Conservation (phyloP, 2,329 filamentous ascomycete genomes). For the Acarospora socialis region DNA sequence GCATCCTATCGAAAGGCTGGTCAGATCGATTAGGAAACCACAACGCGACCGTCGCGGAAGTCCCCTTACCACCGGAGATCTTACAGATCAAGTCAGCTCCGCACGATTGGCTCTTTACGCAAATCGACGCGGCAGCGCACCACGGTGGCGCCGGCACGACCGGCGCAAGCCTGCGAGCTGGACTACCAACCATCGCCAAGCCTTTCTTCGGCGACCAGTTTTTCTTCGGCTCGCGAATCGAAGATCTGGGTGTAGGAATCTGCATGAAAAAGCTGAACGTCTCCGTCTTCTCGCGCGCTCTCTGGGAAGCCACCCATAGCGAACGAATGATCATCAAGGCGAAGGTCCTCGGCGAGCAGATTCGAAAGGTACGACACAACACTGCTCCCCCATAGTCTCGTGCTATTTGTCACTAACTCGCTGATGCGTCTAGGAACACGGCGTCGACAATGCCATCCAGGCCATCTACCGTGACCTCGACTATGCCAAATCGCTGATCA, state of each 20-base stretch:
- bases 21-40: slow-evolving; percentile 63
- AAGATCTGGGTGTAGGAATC: slow-evolving; percentile 85
- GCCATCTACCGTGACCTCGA: slow-evolving; percentile 90
- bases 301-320: slow-evolving; percentile 85
- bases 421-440: slow-evolving; percentile 52
- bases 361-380: slow-evolving; percentile 57
- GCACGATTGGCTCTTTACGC: slow-evolving; percentile 90
- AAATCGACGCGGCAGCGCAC: slow-evolving; percentile 87
- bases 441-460: slow-evolving; percentile 80
- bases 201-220: slow-evolving; percentile 98
- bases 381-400: neutral
- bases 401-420: slow-evolving; percentile 2
- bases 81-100: slow-evolving; percentile 79
- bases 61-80: slow-evolving; percentile 65
- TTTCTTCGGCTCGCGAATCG: slow-evolving; percentile 82
- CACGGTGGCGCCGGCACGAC: slow-evolving; percentile 93
- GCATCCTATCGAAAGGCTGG: slow-evolving; percentile 94
- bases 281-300: slow-evolving; percentile 66
- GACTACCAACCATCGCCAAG: slow-evolving; percentile 84
- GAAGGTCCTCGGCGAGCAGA: slow-evolving; percentile 65
- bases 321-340: slow-evolving; percentile 87
- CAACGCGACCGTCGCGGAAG: slow-evolving; percentile 44
- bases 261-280: slow-evolving; percentile 80
- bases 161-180: slow-evolving; percentile 78
- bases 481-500: slow-evolving; percentile 74